Evolutionary conservation across 768 basidiomycete species (phyloP), one percentile per base, ranked within the genome.

Genomic region (Naganishia onofrii): DNA sequence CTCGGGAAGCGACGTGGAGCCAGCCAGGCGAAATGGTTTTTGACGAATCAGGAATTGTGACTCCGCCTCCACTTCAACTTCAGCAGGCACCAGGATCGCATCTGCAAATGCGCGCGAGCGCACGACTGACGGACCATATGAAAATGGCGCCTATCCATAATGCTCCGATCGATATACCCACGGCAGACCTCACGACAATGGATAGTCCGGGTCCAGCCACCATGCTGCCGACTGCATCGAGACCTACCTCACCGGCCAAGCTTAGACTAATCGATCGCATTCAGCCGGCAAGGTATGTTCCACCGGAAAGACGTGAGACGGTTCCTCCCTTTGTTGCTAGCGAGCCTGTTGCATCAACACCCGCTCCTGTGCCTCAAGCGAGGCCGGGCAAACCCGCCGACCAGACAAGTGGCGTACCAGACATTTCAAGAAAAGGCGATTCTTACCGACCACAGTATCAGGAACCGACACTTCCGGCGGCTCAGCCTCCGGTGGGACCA

Each of bases 221-320:
- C 23, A n/a, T 42, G 23, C 38, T n/a, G 60, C n/a, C 38, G 15
- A 29, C 60, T 17, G 17, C 57, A 32, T 44, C 60, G 32, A 51
- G 21, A n/a, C 12, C 48, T 1, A 7, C 48, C n/a, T 51, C 48
- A 23, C 48, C 48, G 48, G 42, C 42, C 42, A 63, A 63, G 23
- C 60, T 63, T 26, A 63, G 60, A 44, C 42, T 63, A 42, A 63
- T 63, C 21, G 60, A 63, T 26, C 60, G 60, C 38, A 63, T 63
- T 29, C 60, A 63, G 60, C 42, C 60, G n/a, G 60, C 60, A 26
- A 63, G 60, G 60, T 63, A 63, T 63, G 60, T 63, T 28, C 36
- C 29, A 26, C 60, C 26, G 42, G 60, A 42, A 46, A 63, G 46
- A 29, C 60, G 42, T 12, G 60, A 63, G 46, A 46, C 60, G 38